Evolutionary conservation across 768 basidiomycete species (phyloP).

Genomic region (Sarcodon sp.): DNA sequence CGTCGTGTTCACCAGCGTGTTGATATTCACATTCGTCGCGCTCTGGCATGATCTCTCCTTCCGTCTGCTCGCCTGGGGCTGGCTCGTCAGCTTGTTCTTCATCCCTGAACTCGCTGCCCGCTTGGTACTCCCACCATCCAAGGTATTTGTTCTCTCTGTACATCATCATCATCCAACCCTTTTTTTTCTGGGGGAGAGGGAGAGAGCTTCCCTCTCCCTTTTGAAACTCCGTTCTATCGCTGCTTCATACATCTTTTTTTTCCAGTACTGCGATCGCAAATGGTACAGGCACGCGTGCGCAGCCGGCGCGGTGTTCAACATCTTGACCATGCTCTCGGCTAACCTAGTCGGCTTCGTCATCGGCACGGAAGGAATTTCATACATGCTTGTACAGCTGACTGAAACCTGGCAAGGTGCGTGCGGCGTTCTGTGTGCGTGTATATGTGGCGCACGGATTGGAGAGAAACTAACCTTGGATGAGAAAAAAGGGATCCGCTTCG

Average conservation of each 20-base stretch:
- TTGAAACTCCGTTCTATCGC: neutral
- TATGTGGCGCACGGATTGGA: neutral
- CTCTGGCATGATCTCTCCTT: conserved; percentile 95
- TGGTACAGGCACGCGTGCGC: conserved; percentile 90
- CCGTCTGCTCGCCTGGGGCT: conserved; percentile 86
- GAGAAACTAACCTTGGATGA: neutral
- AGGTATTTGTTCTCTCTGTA: conserved; percentile 29
- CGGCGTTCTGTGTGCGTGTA: conserved; percentile 5
- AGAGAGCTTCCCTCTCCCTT: too few species aligned
- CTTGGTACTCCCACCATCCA: conserved; percentile 44
- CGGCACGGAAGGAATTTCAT: conserved; percentile 66
- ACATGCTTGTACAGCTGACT: conserved; percentile 50
- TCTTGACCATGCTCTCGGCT: conserved; percentile 81
- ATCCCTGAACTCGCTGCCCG: conserved; percentile 67
- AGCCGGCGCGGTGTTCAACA: conserved; percentile 70
- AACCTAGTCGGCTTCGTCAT: conserved; percentile 95
- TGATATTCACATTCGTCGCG: conserved; percentile 94
- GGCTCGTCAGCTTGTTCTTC: conserved; percentile 88
- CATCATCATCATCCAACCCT: neutral
- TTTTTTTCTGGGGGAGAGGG: neutral
- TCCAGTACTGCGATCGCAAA: conserved; percentile 45
- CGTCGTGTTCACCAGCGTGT: conserved; percentile 45
- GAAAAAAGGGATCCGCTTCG: conserved; percentile 48
- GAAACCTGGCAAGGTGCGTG: conserved; percentile 53
- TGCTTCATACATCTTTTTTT: neutral